Evolutionary conservation across 768 basidiomycete species (phyloP), one percentile per base, ranked within the genome.

Genomic region (Boletus eberwhitei): DNA sequence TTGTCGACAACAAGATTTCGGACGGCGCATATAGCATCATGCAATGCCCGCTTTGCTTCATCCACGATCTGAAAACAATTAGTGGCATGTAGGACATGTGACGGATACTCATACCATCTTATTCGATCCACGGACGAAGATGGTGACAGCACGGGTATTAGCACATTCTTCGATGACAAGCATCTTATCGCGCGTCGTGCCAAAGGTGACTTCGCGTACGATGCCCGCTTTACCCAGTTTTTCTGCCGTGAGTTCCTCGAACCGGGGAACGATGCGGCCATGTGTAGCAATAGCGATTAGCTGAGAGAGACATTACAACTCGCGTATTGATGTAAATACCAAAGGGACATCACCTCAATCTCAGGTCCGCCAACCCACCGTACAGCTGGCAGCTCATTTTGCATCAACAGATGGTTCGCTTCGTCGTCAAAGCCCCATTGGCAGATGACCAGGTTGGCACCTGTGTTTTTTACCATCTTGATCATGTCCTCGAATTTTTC

Each of bases 361-460:
- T 99, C 97, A 4, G 97, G 97, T 22, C 97, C 97, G 56, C 97
- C 97, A 52, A 99, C 97, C 97, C 97, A 98, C 68, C 97, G 82
- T 31, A 98, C 96, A 29, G 97, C 91, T 40, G 97, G 97, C 35
- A 99, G 79, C 14, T 95, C 92, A 64, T 98, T 98, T 77, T 97
- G 94, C 92, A 98, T 93, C 59, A 99, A 73, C 64, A 98, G 61
- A 70, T 98, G 97, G 69, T 99, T 99, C 41, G 97, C 97, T 74
- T 99, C 97, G 66, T 99, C 97, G 68, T 99, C 97, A 68, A 99
- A 99, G 56, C 97, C 97, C 97, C 97, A 99, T 69, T 99, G 97
- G 73, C 97, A 99, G 64, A 99, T 98, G 60, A 99, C 97, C 55
- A 99, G 74, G 73, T 99, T 99, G 14, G 97, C 96, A 36, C 97